These are phyloP conservation scores for Curvularia hawaiiensis DNA, from an alignment of 2,329 filamentous ascomycete genomes.

Conservation along the genomic window DNA sequence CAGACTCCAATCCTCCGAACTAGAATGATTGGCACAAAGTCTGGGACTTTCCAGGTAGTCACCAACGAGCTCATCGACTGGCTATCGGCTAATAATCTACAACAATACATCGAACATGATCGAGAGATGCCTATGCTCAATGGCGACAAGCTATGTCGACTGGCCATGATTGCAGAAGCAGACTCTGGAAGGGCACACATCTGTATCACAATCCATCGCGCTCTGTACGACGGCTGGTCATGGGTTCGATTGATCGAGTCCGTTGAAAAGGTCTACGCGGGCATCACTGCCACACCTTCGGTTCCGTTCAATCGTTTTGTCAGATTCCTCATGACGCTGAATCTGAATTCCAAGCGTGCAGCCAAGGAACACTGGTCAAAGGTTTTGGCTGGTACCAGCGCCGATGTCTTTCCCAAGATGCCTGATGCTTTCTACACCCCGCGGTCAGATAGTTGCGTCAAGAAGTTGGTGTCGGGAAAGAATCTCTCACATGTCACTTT, in stretches of 20 bases:
- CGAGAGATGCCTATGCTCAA: conserved; percentile 38
- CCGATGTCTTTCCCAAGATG: neutral
- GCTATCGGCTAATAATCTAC: neutral
- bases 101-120: neutral
- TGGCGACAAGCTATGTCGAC: conserved; percentile 51
- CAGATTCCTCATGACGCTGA: conserved; percentile 38
- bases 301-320: conserved; percentile 2
- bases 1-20: conserved; percentile 54
- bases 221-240: conserved; percentile 81
- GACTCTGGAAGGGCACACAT: conserved; percentile 46
- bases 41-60: conserved; percentile 4
- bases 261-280: conserved; percentile 2
- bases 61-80: neutral
- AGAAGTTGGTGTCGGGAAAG: neutral
- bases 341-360: conserved; percentile 1
- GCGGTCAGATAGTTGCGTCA: neutral
- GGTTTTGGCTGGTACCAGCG: neutral
- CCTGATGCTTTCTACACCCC: neutral
- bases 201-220: conserved; percentile 74
- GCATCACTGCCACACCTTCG: neutral
- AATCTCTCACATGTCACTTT: conserved; percentile 1
- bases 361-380: neutral
- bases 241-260: conserved; percentile 50
- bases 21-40: conserved; percentile 24
- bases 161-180: conserved; percentile 42